Base-by-base conservation (phyloP, 2,329 filamentous ascomycete species). In the Aspergillus sp. region DNA sequence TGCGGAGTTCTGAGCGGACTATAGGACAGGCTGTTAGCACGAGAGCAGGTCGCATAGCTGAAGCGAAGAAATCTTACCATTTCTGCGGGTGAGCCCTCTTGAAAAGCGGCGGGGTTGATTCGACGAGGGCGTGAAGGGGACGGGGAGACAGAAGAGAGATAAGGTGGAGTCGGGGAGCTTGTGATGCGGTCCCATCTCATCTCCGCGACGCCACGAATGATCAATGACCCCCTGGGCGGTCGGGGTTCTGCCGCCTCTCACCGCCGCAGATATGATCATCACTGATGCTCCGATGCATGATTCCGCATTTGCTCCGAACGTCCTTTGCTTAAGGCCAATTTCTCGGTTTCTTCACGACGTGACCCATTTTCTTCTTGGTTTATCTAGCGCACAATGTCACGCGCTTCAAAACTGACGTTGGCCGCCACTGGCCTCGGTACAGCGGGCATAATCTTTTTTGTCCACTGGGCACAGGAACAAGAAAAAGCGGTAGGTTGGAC, bases 1-100 rank as follows among this genome's bases (percentile, higher is more conserved):
- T 69, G 90, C 88, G 62, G 94, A 97, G 81, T 97, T 97, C 80
- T 97, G 94, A 71, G 93, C 94, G 73, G 94, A 94, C 93, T 97
- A 70, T 65, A 58, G 48, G 48, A 50, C 23, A 47, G 9, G 53
- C 52, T 29, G 47, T 59, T 44, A 51, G 47, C 42, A 50, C 49
- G 21, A 43, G 5, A 17, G 45, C 48, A 42, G 19, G 20, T 59
- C 50, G 52, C 20, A 16, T 25, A 13, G 21, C 47, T 54, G 13
- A 38, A 40, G n/a, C 9, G 13, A n/a, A 16, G 21, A n/a, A n/a
- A 11, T 5, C 64, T 60, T 38, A 70, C 68, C 68, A 70, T 70
- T 2, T 60, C 67, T 46, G 31, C 52, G 53, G 45, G 25, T 48
- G 40, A 49, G 43, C 34, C 50, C 50, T 60, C 45, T 54, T 54